phyloP scores from a whole-genome alignment of 208 protist species.

The Phytomonas francai region DNA sequence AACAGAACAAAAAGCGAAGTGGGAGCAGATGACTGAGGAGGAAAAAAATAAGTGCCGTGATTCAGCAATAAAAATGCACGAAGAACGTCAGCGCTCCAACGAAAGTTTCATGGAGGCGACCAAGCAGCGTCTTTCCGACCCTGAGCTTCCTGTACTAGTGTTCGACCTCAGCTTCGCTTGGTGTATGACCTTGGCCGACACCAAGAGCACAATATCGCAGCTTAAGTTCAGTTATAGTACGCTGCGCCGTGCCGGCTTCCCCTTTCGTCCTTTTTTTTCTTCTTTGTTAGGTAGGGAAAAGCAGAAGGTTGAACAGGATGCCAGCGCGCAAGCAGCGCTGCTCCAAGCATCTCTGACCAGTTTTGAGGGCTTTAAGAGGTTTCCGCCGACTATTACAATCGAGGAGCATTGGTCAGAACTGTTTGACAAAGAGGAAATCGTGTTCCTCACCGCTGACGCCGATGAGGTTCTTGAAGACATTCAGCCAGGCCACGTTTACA shows the following conservation, averaged over 20 bases:
- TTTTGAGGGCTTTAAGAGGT: constrained; percentile 70
- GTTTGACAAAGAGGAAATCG: constrained; percentile 28
- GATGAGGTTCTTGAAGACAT: constrained; percentile 50
- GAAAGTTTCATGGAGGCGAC: constrained; percentile 16
- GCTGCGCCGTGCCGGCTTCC: constrained; percentile 57
- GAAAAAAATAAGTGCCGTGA: constrained; percentile 30
- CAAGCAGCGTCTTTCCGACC: constrained; percentile 23
- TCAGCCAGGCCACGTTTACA: constrained; percentile 50
- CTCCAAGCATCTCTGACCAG: constrained; percentile 21
- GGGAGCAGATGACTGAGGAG: constrained; percentile 44
- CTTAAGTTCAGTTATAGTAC: constrained; percentile 81
- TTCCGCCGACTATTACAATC: constrained; percentile 28
- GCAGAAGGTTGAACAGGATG: constrained; percentile 17
- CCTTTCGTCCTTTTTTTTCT: constrained; percentile 64
- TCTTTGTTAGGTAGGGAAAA: constrained; percentile 45
- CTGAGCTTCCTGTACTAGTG: constrained; percentile 44
- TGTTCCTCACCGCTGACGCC: constrained; percentile 78
- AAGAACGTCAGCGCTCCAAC: constrained; percentile 37
- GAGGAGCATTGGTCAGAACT: constrained; percentile 60
- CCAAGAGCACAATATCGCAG: constrained; percentile 77
- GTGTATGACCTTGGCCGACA: constrained; percentile 75
- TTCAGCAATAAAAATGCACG: constrained; percentile 36
- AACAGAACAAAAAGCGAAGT: constrained; percentile 27
- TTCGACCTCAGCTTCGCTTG: constrained; percentile 86
- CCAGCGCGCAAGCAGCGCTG: constrained; percentile 22